These are phyloP conservation scores for Tilletia horrida DNA, from an alignment of 1,284 basidiomycete genomes.

Conservation along the genomic window DNA sequence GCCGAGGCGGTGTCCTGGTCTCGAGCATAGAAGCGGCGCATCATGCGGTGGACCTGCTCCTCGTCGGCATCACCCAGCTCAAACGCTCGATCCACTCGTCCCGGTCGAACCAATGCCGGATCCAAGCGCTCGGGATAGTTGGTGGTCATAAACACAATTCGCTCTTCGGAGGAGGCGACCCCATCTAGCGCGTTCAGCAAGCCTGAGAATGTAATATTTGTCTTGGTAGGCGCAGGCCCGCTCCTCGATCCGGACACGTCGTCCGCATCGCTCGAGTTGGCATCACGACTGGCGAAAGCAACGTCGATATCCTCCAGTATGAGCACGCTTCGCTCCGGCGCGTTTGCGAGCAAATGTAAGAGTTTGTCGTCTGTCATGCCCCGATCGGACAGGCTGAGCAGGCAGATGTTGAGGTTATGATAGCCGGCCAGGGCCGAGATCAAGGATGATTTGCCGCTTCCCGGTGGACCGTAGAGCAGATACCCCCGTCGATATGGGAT, in stretches of 20 bases:
- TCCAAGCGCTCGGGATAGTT: conserved; percentile 73
- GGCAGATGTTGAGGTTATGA: conserved; percentile 85
- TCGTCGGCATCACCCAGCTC: conserved; percentile 83
- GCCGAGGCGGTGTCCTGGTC: conserved; percentile 17
- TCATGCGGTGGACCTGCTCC: conserved; percentile 74
- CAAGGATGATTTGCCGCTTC: conserved; percentile 96
- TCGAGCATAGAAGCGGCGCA: conserved; percentile 74
- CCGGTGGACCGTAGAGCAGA: conserved; percentile 90
- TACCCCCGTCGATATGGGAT: conserved; percentile 97
- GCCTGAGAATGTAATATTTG: conserved; percentile 90
- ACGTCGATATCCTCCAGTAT: conserved; percentile 97
- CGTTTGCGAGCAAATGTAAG: conserved; percentile 86
- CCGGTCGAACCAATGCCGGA: conserved; percentile 88
- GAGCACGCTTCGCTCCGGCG: conserved; percentile 85
- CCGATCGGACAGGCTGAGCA: conserved; percentile 92
- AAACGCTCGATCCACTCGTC: conserved; percentile 82
- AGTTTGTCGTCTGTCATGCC: conserved; percentile 90
- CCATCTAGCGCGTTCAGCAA: conserved; percentile 96
- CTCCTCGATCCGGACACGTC: background rate
- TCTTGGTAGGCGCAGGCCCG: conserved; percentile 35
- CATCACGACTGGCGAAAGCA: conserved; percentile 67
- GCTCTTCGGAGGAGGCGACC: conserved; percentile 83
- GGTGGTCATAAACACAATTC: conserved; percentile 99
- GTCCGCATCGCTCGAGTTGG: conserved; percentile 29
- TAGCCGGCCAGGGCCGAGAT: conserved; percentile 94